phyloP scores from a whole-genome alignment of 768 basidiomycete species.

The Mycena galopus region DNA sequence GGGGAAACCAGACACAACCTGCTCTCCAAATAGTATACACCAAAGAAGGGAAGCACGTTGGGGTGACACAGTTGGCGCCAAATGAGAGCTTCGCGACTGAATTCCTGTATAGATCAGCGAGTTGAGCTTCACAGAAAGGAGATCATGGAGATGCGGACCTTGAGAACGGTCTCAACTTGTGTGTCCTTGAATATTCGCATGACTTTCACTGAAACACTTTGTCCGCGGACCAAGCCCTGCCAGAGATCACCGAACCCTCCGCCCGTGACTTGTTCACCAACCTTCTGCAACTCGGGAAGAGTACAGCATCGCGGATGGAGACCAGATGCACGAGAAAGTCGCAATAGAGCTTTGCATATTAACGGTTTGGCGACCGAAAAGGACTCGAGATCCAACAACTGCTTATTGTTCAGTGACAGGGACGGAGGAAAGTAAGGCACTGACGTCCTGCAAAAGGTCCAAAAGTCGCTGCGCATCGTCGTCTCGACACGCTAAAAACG shows the following conservation, averaged over 20 bases:
- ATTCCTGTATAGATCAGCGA: conserved; percentile 11
- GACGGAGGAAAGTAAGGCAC: neutral
- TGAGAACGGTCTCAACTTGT: conserved; percentile 12
- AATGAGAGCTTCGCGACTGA: conserved; percentile 37
- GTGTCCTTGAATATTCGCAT: conserved; percentile 23
- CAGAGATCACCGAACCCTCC: conserved; percentile 38
- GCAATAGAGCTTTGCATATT: conserved; percentile 24
- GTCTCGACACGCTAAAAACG: conserved; percentile 11
- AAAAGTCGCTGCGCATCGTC: conserved; percentile 18
- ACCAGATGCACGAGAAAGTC: conserved; percentile 26
- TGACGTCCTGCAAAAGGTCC: conserved; percentile 31
- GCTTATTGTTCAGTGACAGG: neutral
- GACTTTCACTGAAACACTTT: conserved; percentile 34
- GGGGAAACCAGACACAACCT: conserved; percentile 43
- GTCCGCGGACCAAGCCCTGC: conserved; percentile 31
- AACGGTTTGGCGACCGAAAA: conserved; percentile 6
- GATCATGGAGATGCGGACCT: conserved; percentile 6
- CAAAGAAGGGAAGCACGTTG: conserved; percentile 41
- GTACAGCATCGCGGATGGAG: conserved; percentile 28
- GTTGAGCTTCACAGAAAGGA: neutral
- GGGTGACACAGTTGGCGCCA: conserved; percentile 40
- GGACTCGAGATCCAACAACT: conserved; percentile 27
- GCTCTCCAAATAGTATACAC: conserved; percentile 33
- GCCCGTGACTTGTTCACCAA: conserved; percentile 30
- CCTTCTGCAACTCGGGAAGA: conserved; percentile 25